Conservation (phyloP, 108 stramenopile genomes). For the Stephanodiscus triporus region DNA sequence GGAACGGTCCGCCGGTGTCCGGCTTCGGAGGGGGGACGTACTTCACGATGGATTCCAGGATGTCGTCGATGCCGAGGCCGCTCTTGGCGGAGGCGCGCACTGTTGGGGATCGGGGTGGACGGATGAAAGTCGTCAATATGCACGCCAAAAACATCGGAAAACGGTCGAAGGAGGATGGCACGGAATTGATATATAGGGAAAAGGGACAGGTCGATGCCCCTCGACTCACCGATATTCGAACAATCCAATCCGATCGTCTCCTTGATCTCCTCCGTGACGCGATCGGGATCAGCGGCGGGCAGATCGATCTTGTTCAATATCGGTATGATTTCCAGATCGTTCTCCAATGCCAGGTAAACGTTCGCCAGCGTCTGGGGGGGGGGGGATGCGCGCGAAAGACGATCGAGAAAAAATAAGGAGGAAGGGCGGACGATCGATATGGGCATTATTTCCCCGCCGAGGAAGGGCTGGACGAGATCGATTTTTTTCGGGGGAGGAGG, state of each 20-base stretch:
- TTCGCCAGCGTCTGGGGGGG: conserved; percentile 91
- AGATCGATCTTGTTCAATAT: conserved; percentile 99
- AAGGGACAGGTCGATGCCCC: no score
- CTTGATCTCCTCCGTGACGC: conserved; percentile 93
- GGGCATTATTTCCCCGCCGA: not conserved
- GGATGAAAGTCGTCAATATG: not conserved
- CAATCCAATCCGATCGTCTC: conserved; percentile 94
- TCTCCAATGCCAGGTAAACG: conserved; percentile 95
- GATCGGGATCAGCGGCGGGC: conserved; percentile 96
- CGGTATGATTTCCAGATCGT: conserved; percentile 97
- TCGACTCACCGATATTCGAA: conserved; percentile 62
- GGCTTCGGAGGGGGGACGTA: conserved; percentile 85
- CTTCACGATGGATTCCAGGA: conserved; percentile 92
- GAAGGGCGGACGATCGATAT: not conserved
- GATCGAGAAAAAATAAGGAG: not conserved
- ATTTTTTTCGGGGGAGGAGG: not conserved
- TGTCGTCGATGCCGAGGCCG: conserved; percentile 94
- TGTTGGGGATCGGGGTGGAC: not conserved
- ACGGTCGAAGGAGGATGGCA: not conserved
- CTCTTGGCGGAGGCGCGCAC: conserved; percentile 88
- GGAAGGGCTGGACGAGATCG: no score
- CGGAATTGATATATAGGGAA: no score
- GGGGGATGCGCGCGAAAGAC: no score
- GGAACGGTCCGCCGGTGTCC: conserved; percentile 67
- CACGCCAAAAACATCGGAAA: conserved; percentile 27